Evolutionary conservation across 495 filamentous ascomycete species (phyloP).

Genomic region (Pseudevernia furfuracea): DNA sequence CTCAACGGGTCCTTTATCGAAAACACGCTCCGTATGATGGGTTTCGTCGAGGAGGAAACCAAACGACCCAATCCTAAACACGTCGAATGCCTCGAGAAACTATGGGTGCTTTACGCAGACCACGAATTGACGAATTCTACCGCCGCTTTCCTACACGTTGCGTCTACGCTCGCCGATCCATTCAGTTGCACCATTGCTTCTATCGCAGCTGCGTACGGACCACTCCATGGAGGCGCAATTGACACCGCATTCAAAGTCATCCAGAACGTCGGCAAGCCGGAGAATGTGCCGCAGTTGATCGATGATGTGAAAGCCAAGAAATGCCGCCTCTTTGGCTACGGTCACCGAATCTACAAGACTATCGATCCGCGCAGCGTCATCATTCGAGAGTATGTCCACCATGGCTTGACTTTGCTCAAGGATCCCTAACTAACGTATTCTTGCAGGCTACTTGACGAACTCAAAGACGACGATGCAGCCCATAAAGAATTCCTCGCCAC

Average conservation of each 20-base stretch:
- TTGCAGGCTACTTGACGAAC: neutral
- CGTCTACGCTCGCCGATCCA: constrained; percentile 43
- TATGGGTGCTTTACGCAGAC: constrained; percentile 44
- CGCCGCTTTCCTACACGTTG: constrained; percentile 42
- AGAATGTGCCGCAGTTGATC: constrained; percentile 38
- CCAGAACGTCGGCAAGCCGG: constrained; percentile 37
- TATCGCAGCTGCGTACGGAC: constrained; percentile 39
- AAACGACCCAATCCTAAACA: constrained; percentile 32
- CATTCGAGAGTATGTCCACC: constrained; percentile 31
- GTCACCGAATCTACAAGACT: constrained; percentile 47
- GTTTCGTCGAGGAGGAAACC: constrained; percentile 31
- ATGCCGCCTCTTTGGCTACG: constrained; percentile 46
- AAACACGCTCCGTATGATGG: constrained; percentile 40
- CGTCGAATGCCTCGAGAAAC: constrained; percentile 33
- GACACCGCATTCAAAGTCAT: constrained; percentile 43
- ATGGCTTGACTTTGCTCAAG: too few relatives aligned
- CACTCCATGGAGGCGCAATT: constrained; percentile 47
- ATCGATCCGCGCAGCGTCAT: constrained; percentile 41
- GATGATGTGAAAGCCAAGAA: constrained; percentile 41
- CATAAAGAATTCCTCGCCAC: constrained; percentile 33
- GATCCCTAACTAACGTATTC: too few relatives aligned
- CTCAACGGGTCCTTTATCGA: constrained; percentile 36
- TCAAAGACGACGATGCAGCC: neutral
- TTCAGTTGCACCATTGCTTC: constrained; percentile 35
- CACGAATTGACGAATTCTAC: constrained; percentile 50